Evolutionary conservation across 2,329 filamentous ascomycete genomes (phyloP).

Genomic region (Pseudogymnoascus sp.): DNA sequence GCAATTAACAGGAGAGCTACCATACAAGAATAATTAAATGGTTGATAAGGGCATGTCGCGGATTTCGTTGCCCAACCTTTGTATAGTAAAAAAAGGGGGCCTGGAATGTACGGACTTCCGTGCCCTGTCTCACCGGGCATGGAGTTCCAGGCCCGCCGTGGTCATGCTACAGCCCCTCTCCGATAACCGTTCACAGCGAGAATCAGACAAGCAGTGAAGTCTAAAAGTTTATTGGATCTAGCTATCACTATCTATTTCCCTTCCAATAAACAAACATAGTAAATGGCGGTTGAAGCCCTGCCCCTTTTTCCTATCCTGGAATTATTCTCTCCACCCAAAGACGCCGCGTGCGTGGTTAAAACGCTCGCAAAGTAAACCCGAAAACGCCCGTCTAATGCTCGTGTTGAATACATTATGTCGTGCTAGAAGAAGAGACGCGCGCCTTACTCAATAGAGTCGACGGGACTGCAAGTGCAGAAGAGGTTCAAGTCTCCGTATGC

Average conservation of each 20-base stretch:
- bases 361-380: not conserved
- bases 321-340: not conserved
- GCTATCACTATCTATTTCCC: not conserved
- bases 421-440: not conserved
- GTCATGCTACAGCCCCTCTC: not conserved
- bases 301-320: conserved; percentile 2
- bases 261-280: not conserved
- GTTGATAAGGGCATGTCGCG: not conserved
- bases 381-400: conserved; percentile 6
- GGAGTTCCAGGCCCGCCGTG: not conserved
- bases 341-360: not conserved
- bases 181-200: no score
- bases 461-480: conserved; percentile 88
- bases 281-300: conserved; percentile 9
- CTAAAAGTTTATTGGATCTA: not conserved
- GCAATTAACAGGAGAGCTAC: not conserved
- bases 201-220: not conserved
- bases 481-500: conserved; percentile 87
- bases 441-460: conserved; percentile 42
- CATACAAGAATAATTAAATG: not conserved
- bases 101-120: not conserved
- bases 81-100: not conserved
- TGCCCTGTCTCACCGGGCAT: not conserved
- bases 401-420: conserved; percentile 10
- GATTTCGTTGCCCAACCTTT: not conserved